Conservation (phyloP, 2,329 filamentous ascomycete genomes). For the Nigrospora oryzae region DNA sequence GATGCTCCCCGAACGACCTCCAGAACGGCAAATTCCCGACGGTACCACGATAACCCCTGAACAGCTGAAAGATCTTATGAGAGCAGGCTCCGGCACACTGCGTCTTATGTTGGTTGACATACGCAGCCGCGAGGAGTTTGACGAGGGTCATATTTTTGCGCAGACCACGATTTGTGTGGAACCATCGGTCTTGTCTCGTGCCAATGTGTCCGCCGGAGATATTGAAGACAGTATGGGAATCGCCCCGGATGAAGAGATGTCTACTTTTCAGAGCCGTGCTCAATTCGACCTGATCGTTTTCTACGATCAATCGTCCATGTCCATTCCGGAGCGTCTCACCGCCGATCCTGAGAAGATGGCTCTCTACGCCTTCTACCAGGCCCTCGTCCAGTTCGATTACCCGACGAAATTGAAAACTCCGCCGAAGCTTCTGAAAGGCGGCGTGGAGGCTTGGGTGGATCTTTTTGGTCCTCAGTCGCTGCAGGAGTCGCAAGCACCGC, state of each 20-base stretch:
- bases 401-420: conserved; percentile 63
- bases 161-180: conserved; percentile 85
- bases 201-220: conserved; percentile 54
- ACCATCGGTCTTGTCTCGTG: conserved; percentile 61
- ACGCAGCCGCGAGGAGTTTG: conserved; percentile 69
- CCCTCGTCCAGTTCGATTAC: conserved; percentile 76
- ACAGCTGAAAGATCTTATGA: conserved; percentile 63
- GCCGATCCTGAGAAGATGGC: conserved; percentile 36
- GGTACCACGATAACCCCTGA: conserved; percentile 55
- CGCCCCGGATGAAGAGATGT: conserved; percentile 65
- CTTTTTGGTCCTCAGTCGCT: conserved; percentile 65
- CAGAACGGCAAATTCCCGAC: conserved; percentile 30
- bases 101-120: conserved; percentile 80
- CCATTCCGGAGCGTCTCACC: conserved; percentile 30
- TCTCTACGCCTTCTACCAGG: conserved; percentile 68
- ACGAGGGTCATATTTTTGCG: conserved; percentile 81
- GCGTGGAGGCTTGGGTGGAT: conserved; percentile 79
- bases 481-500: conserved; percentile 26
- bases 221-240: conserved; percentile 62
- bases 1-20: conserved; percentile 11
- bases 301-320: conserved; percentile 65
- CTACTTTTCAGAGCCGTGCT: conserved; percentile 62
- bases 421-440: conserved; percentile 74
- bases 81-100: conserved; percentile 39
- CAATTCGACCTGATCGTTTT: conserved; percentile 84